Conservation (phyloP, 139 green algal species). For the Chlorella ohadii region DNA sequence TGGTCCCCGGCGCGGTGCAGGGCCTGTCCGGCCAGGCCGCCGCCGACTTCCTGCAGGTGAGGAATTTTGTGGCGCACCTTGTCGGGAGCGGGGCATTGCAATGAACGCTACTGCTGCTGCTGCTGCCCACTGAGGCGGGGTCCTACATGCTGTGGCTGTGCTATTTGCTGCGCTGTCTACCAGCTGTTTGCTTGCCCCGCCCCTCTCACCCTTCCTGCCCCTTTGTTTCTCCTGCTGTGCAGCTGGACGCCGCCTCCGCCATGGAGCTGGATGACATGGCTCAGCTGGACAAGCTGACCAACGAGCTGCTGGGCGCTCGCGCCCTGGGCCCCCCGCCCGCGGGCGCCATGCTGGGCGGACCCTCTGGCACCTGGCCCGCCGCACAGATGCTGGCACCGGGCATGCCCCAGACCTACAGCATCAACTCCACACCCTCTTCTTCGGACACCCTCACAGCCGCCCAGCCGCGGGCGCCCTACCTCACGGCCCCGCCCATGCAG, state of each 20-base stretch:
- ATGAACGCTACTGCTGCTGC: no score
- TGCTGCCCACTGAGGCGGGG: no score
- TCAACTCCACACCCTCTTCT: not conserved
- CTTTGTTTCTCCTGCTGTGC: not conserved
- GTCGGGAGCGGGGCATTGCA: no score
- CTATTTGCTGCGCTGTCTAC: no score
- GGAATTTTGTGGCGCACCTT: no score
- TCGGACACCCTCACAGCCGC: not conserved
- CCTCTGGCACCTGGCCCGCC: not conserved
- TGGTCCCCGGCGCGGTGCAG: not conserved
- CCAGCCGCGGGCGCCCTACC: not conserved
- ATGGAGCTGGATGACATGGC: conserved; percentile 50
- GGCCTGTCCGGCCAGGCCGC: no score
- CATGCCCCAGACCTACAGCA: not conserved
- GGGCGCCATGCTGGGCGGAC: not conserved
- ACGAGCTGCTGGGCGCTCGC: not conserved
- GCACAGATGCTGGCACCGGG: not conserved
- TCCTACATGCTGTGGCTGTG: no score
- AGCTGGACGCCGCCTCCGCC: conserved; percentile 20
- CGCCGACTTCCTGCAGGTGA: not conserved
- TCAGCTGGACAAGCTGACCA: not conserved
- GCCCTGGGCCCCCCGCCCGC: not conserved
- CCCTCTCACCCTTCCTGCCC: not conserved
- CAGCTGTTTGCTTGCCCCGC: not conserved
- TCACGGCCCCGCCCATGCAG: not conserved